Evolutionary conservation across 1,139 yeast genomes (phyloP).

Genomic region (Candida anutae): DNA sequence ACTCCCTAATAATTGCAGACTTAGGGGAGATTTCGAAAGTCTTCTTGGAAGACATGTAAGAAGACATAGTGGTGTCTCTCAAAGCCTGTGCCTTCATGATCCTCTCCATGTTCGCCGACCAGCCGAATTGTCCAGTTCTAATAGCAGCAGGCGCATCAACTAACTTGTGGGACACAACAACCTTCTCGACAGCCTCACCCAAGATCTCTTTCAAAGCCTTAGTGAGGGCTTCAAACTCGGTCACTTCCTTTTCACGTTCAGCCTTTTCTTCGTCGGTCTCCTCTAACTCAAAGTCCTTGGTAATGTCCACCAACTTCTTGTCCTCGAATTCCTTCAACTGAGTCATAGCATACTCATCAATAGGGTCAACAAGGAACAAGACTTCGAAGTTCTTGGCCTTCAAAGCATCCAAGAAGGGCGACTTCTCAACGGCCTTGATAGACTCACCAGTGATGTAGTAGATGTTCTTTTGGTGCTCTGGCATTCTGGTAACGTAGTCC

Average conservation of each 20-base stretch:
- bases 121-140: conserved; percentile 99
- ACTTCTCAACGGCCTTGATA: conserved; percentile 93
- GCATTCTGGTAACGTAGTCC: conserved; percentile 99
- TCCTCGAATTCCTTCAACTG: conserved; percentile 99
- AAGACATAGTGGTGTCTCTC: conserved; percentile 97
- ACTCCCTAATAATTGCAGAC: conserved; percentile 90
- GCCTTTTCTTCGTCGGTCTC: conserved; percentile 98
- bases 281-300: conserved; percentile 98
- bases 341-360: conserved; percentile 98
- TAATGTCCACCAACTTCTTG: conserved; percentile 96
- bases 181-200: conserved; percentile 99
- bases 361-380: conserved; percentile 96
- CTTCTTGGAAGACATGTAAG: conserved; percentile 99
- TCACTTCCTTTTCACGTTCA: conserved; percentile 85
- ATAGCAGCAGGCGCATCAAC: conserved; percentile 99
- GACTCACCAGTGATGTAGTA: conserved; percentile 99
- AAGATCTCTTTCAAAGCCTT: conserved; percentile 93
- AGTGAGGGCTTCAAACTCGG: conserved; percentile 89
- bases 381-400: conserved; percentile 99
- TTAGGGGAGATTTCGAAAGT: conserved; percentile 97
- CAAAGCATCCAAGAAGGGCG: conserved; percentile 98
- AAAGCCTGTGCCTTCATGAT: conserved; percentile 99
- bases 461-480: conserved; percentile 99
- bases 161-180: conserved; percentile 94
- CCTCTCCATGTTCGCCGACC: conserved; percentile 99